Conservation (phyloP, 1,284 basidiomycete genomes). For the Tilletiopsis washingtonensis region DNA sequence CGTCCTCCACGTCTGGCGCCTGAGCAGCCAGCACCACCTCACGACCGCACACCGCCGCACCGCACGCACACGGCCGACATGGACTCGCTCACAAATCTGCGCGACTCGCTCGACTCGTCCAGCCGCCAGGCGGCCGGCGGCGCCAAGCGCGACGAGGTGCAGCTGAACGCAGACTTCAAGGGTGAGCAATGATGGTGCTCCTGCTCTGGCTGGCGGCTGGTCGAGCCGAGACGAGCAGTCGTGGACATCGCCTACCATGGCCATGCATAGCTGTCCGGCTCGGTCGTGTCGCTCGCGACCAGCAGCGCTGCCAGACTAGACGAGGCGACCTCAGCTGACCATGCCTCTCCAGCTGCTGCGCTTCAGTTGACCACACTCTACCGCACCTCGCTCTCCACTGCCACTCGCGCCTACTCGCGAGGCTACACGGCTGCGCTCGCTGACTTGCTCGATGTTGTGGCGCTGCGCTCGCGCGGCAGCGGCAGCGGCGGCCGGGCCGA, state of each 20-base stretch:
- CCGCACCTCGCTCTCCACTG: slow-evolving; percentile 6
- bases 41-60: too few species aligned
- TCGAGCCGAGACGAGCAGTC: too few species aligned
- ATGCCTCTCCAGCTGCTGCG: slow-evolving; percentile 12
- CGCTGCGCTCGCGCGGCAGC: slow-evolving; percentile 1
- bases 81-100: slow-evolving; percentile 6
- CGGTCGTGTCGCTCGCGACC: too few species aligned
- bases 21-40: too few species aligned
- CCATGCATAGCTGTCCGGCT: too few species aligned
- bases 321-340: too few species aligned
- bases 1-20: too few species aligned
- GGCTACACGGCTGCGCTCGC: slow-evolving; percentile 6
- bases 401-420: slow-evolving; percentile 5
- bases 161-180: slow-evolving; percentile 8
- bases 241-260: too few species aligned
- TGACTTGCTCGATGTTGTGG: slow-evolving; percentile 9
- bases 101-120: slow-evolving; percentile 8
- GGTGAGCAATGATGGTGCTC: slow-evolving; percentile 4
- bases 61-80: not conserved
- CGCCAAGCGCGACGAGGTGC: slow-evolving; percentile 5
- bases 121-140: slow-evolving; percentile 1
- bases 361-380: slow-evolving; percentile 12
- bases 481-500: not conserved
- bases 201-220: too few species aligned
- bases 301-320: too few species aligned